Base-by-base conservation (phyloP, 177 flowering plant species). In the Telopea speciosissima region DNA sequence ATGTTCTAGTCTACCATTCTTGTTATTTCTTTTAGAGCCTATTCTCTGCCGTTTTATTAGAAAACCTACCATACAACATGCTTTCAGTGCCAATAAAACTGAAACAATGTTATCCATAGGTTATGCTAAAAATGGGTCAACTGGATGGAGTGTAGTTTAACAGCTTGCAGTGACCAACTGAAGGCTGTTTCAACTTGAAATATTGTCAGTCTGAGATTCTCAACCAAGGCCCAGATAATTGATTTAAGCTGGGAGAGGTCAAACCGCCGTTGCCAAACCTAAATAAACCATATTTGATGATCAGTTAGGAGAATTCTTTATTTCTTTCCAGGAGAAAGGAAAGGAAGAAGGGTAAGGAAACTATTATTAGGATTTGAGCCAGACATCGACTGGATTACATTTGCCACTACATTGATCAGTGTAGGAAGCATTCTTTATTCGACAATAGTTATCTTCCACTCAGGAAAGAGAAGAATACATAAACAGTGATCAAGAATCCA, bases 401-500 rank as follows among this genome's bases (percentile, higher is more conserved):
- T 45, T 11, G 59, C 69, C 33, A 67, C 67, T 14, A 67, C 23
- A 45, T 24, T 26, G 16, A 44, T 33, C 17, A 3, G n/a, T 49
- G 60, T 49, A 13, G n/a, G 19, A 14, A 63, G 17, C 14, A 1
- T 40, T 40, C 10, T 31, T 63, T 19, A 16, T 10, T 49, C 19
- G 1, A 49, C 19, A 49, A 1, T 7, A 25, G 26, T 3, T 26
- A 28, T 22, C 13, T 28, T 28, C 31, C 31, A 28, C 66, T 25
- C 12, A 21, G 61, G 9, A 63, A 63, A 59, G 5, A 63, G n/a
- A 52, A 36, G 67, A 64, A 54, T 56, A 25, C n/a, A 21, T 17
- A 19, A 44, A 6, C 17, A 66, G 19, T 72, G 56, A 42, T 75
- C 63, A 74, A 63, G 65, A 73, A 56, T 75, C 79, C 56, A 63